Percentiles rank a stretch among this genome's conserved stretches.
Evolutionary conservation across 1,284 basidiomycete genomes (phyloP).

Genomic region (Butyriboletus appendiculatus): DNA sequence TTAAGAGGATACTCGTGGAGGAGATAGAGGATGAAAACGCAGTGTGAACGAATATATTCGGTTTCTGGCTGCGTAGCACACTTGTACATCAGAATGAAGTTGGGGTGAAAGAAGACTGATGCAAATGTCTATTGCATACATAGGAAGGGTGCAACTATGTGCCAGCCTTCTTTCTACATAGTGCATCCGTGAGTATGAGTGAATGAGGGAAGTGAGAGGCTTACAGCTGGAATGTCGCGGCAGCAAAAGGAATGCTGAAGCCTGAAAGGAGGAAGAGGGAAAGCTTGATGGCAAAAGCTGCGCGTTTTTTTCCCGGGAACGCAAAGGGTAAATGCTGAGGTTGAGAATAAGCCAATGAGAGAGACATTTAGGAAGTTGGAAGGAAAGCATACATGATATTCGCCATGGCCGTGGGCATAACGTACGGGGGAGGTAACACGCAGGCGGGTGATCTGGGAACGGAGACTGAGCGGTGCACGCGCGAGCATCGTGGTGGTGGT

Average conservation of each 20-base stretch:
- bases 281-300: conserved; percentile 59
- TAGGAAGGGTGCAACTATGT: conserved; percentile 11
- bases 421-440: conserved; percentile 33
- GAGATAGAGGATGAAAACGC: conserved; percentile 34
- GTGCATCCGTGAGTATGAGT: conserved; percentile 8
- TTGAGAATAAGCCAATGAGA: conserved; percentile 2
- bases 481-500: conserved; percentile 35
- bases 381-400: conserved; percentile 57
- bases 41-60: conserved; percentile 10
- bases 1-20: conserved; percentile 37
- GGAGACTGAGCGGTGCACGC: conserved; percentile 41
- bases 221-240: conserved; percentile 65
- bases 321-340: conserved; percentile 71
- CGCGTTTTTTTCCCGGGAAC: conserved; percentile 54
- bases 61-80: conserved; percentile 2
- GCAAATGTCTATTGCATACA: conserved; percentile 10
- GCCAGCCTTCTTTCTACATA: conserved; percentile 39
- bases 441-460: conserved; percentile 42
- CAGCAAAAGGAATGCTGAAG: conserved; percentile 68
- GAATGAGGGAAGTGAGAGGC: conserved; percentile 30
- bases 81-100: conserved; percentile 9
- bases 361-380: not conserved
- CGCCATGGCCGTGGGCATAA: conserved; percentile 47
- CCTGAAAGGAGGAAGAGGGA: conserved; percentile 53
- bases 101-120: not conserved